These are phyloP conservation scores for Neoarthrinium moseri DNA, from an alignment of 2,329 filamentous ascomycete species.

Conservation along the genomic window DNA sequence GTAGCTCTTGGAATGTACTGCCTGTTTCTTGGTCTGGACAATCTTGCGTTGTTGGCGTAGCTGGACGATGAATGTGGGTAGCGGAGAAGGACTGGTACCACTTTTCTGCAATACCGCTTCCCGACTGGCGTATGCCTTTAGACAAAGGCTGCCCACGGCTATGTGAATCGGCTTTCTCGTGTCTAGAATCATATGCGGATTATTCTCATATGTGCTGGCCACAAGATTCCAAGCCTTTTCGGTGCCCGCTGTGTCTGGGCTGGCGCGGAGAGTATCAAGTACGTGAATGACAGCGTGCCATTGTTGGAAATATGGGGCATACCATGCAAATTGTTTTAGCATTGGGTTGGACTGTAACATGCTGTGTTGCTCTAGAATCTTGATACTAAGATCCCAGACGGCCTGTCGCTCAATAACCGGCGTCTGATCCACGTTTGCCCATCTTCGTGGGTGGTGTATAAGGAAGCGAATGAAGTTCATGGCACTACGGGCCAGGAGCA, in stretches of 20 bases:
- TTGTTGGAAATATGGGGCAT: slow-evolving; percentile 27
- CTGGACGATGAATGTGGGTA: slow-evolving; percentile 16
- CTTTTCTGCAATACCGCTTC: slow-evolving; percentile 15
- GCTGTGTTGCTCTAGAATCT: slow-evolving; percentile 28
- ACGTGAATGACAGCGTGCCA: slow-evolving; percentile 35
- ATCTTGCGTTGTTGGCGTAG: slow-evolving; percentile 19
- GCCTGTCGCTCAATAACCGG: slow-evolving; percentile 25
- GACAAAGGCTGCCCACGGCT: slow-evolving; percentile 30
- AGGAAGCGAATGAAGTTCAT: slow-evolving; percentile 21
- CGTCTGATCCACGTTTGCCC: slow-evolving; percentile 23
- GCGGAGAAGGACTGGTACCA: slow-evolving; percentile 1
- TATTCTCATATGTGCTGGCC: slow-evolving; percentile 31
- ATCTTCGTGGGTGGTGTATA: slow-evolving; percentile 25
- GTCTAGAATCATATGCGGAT: slow-evolving; percentile 20
- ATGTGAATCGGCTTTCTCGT: slow-evolving; percentile 25
- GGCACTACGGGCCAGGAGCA: slow-evolving; percentile 13
- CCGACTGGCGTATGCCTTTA: slow-evolving; percentile 26
- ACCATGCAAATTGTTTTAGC: slow-evolving; percentile 29
- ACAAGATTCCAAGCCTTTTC: slow-evolving; percentile 32
- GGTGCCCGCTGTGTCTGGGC: slow-evolving; percentile 26
- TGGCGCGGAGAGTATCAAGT: slow-evolving; percentile 31
- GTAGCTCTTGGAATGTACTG: background rate
- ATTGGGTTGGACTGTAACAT: slow-evolving; percentile 32
- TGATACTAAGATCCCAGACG: slow-evolving; percentile 27
- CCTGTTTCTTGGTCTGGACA: slow-evolving; percentile 16